Conservation (phyloP, 163 green algal species). For the Scenedesmus sp. region DNA sequence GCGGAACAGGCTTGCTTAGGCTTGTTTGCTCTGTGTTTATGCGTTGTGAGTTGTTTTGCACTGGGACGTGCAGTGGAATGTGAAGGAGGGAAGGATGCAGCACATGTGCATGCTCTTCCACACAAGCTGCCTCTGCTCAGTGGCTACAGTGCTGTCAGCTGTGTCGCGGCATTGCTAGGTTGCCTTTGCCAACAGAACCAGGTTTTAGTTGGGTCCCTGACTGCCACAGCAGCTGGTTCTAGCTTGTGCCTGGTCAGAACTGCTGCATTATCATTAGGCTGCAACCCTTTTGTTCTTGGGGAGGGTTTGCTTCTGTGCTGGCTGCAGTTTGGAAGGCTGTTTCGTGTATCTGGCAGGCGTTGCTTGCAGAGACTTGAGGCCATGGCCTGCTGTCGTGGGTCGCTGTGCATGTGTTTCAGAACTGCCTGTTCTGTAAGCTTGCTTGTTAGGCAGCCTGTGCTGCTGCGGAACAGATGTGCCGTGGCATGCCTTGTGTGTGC, state of each 20-base stretch:
- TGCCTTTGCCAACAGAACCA: neutral
- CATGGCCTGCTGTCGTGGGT: neutral
- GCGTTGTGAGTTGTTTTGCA: neutral
- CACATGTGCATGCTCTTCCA: neutral
- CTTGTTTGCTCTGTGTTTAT: neutral
- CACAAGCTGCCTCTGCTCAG: neutral
- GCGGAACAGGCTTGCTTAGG: neutral
- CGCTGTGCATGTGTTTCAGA: neutral
- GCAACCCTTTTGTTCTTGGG: neutral
- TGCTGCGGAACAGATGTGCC: neutral
- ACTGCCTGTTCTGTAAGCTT: neutral
- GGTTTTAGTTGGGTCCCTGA: neutral
- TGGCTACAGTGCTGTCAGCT: neutral
- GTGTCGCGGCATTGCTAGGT: neutral
- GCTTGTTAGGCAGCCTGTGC: neutral
- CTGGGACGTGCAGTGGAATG: neutral
- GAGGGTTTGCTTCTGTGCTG: neutral
- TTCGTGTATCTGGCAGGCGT: neutral
- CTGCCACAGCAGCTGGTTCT: neutral
- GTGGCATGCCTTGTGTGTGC: neutral
- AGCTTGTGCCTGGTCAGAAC: neutral
- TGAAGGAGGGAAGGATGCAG: neutral
- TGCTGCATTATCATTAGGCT: neutral
- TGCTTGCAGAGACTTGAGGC: neutral
- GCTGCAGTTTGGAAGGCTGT: too few species aligned